Evolutionary conservation across 1,284 basidiomycete genomes (phyloP), one percentile per base, ranked within the genome.

Genomic region (Mrakiaceae sp.): DNA sequence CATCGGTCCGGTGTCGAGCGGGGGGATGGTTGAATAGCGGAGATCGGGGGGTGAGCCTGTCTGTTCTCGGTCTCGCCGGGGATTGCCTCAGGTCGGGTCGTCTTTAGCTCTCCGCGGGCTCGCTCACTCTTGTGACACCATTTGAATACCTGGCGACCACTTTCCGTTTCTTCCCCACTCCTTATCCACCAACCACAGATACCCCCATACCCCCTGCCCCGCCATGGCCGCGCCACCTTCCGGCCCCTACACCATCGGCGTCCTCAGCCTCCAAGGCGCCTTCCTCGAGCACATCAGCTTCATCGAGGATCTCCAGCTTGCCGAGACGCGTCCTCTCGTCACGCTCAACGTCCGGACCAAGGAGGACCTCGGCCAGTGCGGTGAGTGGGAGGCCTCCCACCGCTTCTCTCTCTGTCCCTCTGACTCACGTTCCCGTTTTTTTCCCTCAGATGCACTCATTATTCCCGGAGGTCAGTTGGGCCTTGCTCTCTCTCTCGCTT

Each of bases 261-360:
- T 57, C 14, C 55, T 57, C 43, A 43, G 55, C 58, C 80, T 94
- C 58, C 91, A 94, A 74, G 92, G 91, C 59, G 90, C 90, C 8
- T 94, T 94, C 73, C 80, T 81, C 46, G 91, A 95, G 76, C 92
- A 95, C 75, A 62, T 62, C 27, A 64, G 57, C 67, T 70, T 66
- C 49, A 59, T 64, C 67, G 43, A 63, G 60, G 61, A 67, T 55
- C 62, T 66, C 59, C 58, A 67, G 58, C 64, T 64, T 59, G 69
- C 62, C 9, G 66, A 46, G 60, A 43, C 43, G 55, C 43, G 39
- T 12, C 42, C 48, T 52, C 53, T 61, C 44, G 60, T 52, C 11
- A 79, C 76, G 66, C 75, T 87, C 62, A 70, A 72, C 27, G 78
- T 83, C 39, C 85, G 87, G 60, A 88, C 84, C 1, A 78, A 81